Percentiles rank a stretch among this genome's conserved stretches.
phyloP scores from a whole-genome alignment of 2,329 filamentous ascomycete species.

The Endocalyx cinctus region DNA sequence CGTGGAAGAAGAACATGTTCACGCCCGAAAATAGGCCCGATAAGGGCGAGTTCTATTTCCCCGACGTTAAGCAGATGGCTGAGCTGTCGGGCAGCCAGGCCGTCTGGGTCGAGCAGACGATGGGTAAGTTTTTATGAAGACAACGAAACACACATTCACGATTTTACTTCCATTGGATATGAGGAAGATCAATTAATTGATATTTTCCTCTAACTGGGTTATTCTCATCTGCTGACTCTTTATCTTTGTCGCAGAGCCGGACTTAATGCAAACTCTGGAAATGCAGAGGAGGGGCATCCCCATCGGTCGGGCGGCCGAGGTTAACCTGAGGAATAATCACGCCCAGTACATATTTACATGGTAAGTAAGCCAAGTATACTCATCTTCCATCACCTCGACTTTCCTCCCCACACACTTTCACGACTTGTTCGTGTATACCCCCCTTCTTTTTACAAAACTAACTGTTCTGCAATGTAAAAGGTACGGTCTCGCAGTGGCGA shows the following conservation, averaged over 20 bases:
- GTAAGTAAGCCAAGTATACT: constrained; percentile 55
- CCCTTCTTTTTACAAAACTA: too few species aligned
- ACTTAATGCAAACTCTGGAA: constrained; percentile 71
- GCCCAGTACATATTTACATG: constrained; percentile 98
- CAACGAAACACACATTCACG: background rate
- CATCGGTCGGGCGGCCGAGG: constrained; percentile 81
- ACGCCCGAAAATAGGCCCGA: constrained; percentile 86
- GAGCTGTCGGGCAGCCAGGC: constrained; percentile 73
- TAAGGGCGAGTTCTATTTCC: constrained; percentile 87
- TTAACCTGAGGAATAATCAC: constrained; percentile 94
- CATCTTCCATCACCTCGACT: background rate
- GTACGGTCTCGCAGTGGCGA: constrained; percentile 82
- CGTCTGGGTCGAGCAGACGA: constrained; percentile 94
- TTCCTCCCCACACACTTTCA: constrained; percentile 6
- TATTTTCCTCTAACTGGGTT: constrained; percentile 10
- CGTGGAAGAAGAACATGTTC: constrained; percentile 97
- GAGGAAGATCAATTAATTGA: constrained; percentile 1
- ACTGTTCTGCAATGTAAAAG: too few species aligned
- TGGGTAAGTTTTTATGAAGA: constrained; percentile 56
- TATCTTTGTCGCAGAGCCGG: constrained; percentile 55
- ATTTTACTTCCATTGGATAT: constrained; percentile 10
- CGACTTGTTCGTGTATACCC: too few species aligned
- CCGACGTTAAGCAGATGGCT: constrained; percentile 91
- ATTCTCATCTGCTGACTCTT: constrained; percentile 17
- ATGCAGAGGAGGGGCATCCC: constrained; percentile 78